Percentiles rank a stretch among this genome's conserved stretches.
Conservation (phyloP, 768 basidiomycete genomes). For the Tricholoma saponaceum region DNA sequence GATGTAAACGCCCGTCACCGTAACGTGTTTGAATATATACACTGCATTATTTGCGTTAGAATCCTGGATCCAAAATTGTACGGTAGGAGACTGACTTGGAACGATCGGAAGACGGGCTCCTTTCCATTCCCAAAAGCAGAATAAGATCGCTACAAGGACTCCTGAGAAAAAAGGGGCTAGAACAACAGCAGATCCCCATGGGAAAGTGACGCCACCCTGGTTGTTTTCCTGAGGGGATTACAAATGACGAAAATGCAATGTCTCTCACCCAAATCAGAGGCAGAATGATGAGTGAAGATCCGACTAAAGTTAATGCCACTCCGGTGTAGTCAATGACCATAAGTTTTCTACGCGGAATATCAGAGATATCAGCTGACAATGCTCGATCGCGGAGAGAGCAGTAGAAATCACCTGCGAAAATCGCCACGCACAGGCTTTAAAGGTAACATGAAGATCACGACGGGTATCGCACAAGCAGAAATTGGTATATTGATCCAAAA, state of each 20-base stretch:
- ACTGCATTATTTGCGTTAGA: slow-evolving; percentile 31
- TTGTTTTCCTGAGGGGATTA: neutral
- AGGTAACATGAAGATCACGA: slow-evolving; percentile 61
- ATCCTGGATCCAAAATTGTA: neutral
- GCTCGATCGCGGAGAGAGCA: neutral
- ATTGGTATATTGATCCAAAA: slow-evolving; percentile 72
- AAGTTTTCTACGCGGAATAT: slow-evolving; percentile 48
- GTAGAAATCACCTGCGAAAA: slow-evolving; percentile 37
- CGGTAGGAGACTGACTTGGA: slow-evolving; percentile 45
- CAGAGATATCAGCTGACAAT: no score
- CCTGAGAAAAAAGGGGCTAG: slow-evolving; percentile 57
- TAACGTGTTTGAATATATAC: slow-evolving; percentile 66
- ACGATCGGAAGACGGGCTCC: slow-evolving; percentile 67
- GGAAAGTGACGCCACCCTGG: slow-evolving; percentile 68
- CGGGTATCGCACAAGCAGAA: slow-evolving; percentile 46
- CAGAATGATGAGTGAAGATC: slow-evolving; percentile 59
- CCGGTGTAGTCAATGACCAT: slow-evolving; percentile 64
- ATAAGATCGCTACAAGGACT: slow-evolving; percentile 46
- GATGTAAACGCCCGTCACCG: slow-evolving; percentile 65
- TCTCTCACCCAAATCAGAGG: slow-evolving; percentile 65
- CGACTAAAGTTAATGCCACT: slow-evolving; percentile 50
- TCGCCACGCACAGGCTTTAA: slow-evolving; percentile 65
- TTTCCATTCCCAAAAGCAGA: slow-evolving; percentile 73
- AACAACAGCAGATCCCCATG: slow-evolving; percentile 68
- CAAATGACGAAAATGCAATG: neutral